Evolutionary conservation across 768 basidiomycete genomes (phyloP).

Genomic region (Termitomyces sp.): DNA sequence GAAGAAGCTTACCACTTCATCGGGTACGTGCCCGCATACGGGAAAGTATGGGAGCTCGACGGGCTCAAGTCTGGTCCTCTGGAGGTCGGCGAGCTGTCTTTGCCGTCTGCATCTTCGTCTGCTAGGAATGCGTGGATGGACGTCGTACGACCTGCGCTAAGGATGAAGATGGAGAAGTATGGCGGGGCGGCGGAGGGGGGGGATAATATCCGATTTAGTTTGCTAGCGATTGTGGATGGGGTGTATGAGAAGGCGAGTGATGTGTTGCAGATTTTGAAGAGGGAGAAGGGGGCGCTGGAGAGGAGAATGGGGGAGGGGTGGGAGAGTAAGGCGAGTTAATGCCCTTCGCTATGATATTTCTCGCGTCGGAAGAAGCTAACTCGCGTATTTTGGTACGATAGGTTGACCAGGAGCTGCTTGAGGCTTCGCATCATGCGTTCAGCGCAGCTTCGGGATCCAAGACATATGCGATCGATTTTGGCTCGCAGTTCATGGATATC

Average conservation of each 20-base stretch:
- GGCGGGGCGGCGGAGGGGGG: constrained; percentile 40
- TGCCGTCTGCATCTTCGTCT: constrained; percentile 2
- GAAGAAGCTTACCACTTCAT: constrained; percentile 63
- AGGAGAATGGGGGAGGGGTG: constrained; percentile 35
- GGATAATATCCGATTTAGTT: constrained; percentile 52
- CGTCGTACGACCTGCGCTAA: constrained; percentile 54
- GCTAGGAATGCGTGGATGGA: constrained; percentile 50
- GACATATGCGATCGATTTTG: constrained; percentile 42
- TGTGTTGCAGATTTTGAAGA: constrained; percentile 47
- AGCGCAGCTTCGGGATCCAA: constrained; percentile 20
- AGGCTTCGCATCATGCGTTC: constrained; percentile 25
- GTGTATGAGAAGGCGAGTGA: constrained; percentile 44
- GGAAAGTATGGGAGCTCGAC: constrained; percentile 71
- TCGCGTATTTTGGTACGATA: constrained; percentile 10
- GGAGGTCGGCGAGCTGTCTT: constrained; percentile 56
- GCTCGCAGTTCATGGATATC: constrained; percentile 35
- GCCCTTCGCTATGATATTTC: no score
- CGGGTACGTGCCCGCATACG: constrained; percentile 57
- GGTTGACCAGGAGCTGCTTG: constrained; percentile 37
- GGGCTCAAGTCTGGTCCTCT: constrained; percentile 60
- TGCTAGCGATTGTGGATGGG: constrained; percentile 59
- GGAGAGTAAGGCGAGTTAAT: constrained; percentile 25
- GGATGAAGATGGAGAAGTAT: constrained; percentile 59
- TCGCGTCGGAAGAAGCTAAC: not conserved
- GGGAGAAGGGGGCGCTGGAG: constrained; percentile 44